Evolutionary conservation across 2,329 filamentous ascomycete species (phyloP).

Genomic region (Lachnellula subtilissima): DNA sequence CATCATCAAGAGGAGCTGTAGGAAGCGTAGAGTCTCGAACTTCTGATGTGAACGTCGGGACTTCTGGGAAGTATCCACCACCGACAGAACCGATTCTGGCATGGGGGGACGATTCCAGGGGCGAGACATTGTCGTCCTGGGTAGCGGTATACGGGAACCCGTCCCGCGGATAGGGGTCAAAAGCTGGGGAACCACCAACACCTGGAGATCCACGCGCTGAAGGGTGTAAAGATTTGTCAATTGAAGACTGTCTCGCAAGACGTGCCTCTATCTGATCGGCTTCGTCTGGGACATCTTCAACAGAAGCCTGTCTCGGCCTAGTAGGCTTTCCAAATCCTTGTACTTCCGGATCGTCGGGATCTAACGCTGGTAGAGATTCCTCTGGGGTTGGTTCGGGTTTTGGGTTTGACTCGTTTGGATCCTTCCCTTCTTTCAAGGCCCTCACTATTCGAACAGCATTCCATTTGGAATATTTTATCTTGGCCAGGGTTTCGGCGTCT

Average conservation of each 20-base stretch:
- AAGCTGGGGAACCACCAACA: conserved; percentile 12
- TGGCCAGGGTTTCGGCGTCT: conserved; percentile 72
- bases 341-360: conserved; percentile 62
- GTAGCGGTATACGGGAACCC: conserved; percentile 29
- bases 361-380: conserved; percentile 44
- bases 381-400: conserved; percentile 48
- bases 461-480: conserved; percentile 96
- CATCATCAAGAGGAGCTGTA: conserved; percentile 25
- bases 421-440: conserved; percentile 82
- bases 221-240: conserved; percentile 46
- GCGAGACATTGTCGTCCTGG: conserved; percentile 44
- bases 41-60: conserved; percentile 33
- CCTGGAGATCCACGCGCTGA: conserved; percentile 24
- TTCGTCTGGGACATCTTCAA: conserved; percentile 58
- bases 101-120: conserved; percentile 41
- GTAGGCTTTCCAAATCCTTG: conserved; percentile 49
- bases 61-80: conserved; percentile 54
- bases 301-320: conserved; percentile 28
- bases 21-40: conserved; percentile 21
- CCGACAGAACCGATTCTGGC: conserved; percentile 45
- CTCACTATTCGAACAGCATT: conserved; percentile 87
- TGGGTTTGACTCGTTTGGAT: conserved; percentile 90
- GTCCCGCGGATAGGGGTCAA: conserved; percentile 33
- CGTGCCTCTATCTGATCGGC: conserved; percentile 41
- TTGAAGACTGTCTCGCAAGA: conserved; percentile 42